Conservation (phyloP, 768 basidiomycete species). For the Rhizopogon rudus region DNA sequence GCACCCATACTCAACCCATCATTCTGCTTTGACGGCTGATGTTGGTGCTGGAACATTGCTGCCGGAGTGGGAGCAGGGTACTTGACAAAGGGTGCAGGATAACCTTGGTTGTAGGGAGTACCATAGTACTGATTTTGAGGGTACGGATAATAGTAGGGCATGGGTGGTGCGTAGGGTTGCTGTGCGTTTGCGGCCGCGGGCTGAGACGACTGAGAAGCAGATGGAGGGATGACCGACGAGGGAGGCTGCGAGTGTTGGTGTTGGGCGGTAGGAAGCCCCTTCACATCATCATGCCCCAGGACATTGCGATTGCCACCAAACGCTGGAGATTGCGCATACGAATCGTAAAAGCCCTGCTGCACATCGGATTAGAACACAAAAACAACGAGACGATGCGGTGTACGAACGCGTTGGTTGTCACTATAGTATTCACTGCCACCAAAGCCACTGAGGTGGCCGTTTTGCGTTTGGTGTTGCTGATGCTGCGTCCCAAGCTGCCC, state of each 20-base stretch:
- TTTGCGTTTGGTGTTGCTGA: slow-evolving; percentile 51
- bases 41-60: slow-evolving; percentile 1
- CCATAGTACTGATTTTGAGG: slow-evolving; percentile 77
- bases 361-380: slow-evolving; percentile 11
- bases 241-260: slow-evolving; percentile 35
- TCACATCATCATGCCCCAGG: slow-evolving; percentile 72
- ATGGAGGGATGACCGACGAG: slow-evolving; percentile 44
- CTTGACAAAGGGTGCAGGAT: slow-evolving; percentile 70
- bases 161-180: slow-evolving; percentile 60
- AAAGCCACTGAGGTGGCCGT: slow-evolving; percentile 49
- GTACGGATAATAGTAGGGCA: slow-evolving; percentile 60
- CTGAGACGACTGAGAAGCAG: slow-evolving; percentile 50
- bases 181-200: slow-evolving; percentile 58
- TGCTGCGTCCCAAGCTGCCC: slow-evolving; percentile 49
- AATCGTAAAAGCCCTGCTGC: slow-evolving; percentile 69
- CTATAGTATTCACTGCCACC: slow-evolving; percentile 63
- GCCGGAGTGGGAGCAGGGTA: slow-evolving; percentile 70
- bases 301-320: slow-evolving; percentile 59
- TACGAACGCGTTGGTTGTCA: slow-evolving; percentile 60
- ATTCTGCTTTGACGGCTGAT: slow-evolving; percentile 42
- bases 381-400: neutral
- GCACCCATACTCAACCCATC: slow-evolving; percentile 39
- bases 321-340: slow-evolving; percentile 57
- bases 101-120: slow-evolving; percentile 57
- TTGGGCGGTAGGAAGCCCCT: slow-evolving; percentile 58